Percentiles rank a stretch among this genome's conserved stretches.
Evolutionary conservation across 768 basidiomycete genomes (phyloP).

Genomic region (Grammothele lineata): DNA sequence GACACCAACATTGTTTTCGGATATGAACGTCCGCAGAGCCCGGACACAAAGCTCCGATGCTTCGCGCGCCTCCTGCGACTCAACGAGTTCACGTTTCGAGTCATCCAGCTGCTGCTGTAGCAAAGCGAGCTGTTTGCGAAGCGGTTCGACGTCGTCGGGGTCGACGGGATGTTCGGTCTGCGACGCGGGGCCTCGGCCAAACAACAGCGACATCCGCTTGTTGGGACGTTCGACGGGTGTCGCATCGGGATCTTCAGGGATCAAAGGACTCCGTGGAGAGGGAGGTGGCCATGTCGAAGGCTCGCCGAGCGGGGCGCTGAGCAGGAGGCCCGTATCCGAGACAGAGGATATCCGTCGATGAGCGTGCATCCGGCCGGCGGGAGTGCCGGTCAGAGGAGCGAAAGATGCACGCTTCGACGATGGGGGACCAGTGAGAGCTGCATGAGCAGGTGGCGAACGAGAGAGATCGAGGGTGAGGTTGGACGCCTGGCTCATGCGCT

Average conservation of each 20-base stretch:
- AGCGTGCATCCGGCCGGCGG: slow-evolving; percentile 37
- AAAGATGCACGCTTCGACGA: slow-evolving; percentile 74
- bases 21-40: slow-evolving; percentile 79
- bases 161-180: slow-evolving; percentile 25
- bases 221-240: slow-evolving; percentile 10
- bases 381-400: slow-evolving; percentile 60
- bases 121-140: slow-evolving; percentile 55
- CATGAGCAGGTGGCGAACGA: slow-evolving; percentile 36
- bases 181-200: slow-evolving; percentile 47
- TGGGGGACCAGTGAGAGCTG: slow-evolving; percentile 37
- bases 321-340: slow-evolving; percentile 49
- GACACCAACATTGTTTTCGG: slow-evolving; percentile 62
- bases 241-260: slow-evolving; percentile 13
- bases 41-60: slow-evolving; percentile 84
- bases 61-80: slow-evolving; percentile 78
- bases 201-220: slow-evolving; percentile 48
- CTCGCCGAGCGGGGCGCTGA: slow-evolving; percentile 29
- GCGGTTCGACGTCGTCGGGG: slow-evolving; percentile 27
- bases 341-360: slow-evolving; percentile 76
- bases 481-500: slow-evolving; percentile 52
- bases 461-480: slow-evolving; percentile 50
- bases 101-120: slow-evolving; percentile 60
- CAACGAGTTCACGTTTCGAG: slow-evolving; percentile 62
- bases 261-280: slow-evolving; percentile 9
- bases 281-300: slow-evolving; percentile 12